phyloP scores from a whole-genome alignment of 768 basidiomycete genomes.

The Mycena galericulata region DNA sequence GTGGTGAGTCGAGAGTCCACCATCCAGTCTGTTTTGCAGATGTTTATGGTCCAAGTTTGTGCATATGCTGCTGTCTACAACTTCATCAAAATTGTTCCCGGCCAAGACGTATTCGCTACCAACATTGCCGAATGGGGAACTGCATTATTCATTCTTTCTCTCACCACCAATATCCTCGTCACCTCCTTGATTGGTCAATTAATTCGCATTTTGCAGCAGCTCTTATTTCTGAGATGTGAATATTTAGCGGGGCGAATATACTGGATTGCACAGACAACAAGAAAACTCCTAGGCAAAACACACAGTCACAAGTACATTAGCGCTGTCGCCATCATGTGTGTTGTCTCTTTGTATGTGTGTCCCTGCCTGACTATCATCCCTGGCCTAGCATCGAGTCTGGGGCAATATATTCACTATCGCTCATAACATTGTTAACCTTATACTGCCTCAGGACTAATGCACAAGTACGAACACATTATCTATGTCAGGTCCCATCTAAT shows the following conservation, averaged over 20 bases:
- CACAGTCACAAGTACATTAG: conserved; percentile 16
- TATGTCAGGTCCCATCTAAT: background rate
- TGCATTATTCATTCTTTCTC: conserved; percentile 14
- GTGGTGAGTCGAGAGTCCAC: conserved; percentile 5
- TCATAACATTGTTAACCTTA: conserved; percentile 11
- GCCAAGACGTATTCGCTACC: conserved; percentile 5
- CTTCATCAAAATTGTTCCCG: conserved; percentile 10
- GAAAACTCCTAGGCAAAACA: background rate
- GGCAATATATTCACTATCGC: conserved; percentile 9
- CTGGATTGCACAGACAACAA: conserved; percentile 1
- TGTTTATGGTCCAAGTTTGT: conserved; percentile 1
- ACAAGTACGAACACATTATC: background rate
- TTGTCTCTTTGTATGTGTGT: background rate
- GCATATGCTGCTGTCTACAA: conserved; percentile 21
- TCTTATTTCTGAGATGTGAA: background rate
- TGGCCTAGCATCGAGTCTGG: conserved; percentile 23
- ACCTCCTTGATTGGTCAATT: conserved; percentile 16
- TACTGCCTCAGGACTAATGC: background rate
- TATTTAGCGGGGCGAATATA: conserved; percentile 5
- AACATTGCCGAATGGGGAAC: conserved; percentile 11
- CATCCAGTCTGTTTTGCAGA: background rate
- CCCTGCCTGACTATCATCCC: background rate
- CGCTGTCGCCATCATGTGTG: conserved; percentile 16
- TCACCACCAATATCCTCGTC: conserved; percentile 11
- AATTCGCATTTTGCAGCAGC: background rate